Base-by-base conservation (phyloP, 108 stramenopile genomes). In the Discostella stelligeroides region DNA sequence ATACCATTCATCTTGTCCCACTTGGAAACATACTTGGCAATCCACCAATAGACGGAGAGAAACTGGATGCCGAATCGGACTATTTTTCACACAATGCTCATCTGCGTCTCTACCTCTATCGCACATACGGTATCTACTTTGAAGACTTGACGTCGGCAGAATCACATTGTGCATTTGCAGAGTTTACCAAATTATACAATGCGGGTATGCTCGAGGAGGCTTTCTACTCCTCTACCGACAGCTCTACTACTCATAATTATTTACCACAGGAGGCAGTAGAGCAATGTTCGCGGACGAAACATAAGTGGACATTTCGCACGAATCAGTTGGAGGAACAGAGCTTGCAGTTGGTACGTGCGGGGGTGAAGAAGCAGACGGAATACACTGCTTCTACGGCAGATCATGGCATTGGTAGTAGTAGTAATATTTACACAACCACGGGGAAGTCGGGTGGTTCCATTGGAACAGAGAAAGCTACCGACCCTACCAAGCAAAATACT, bases 21-120 rank as follows among this genome's bases (percentile, higher is more conserved):
- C 41, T 78, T n/a, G 76, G 76, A 39, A 12, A 59, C 28, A 70
- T 70, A 15, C 14, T 46, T 5, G 9, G n/a, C 12, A 15, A 75
- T 7, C 34, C 81, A 14, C 81, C 81, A 21, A 7, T 18, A n/a
- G n/a, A n/a, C n/a, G n/a, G n/a, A 11, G 63, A 72, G 25, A 11
- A 14, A 43, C 63, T 94, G 28, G 81, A 91, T 60, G 70, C 88
- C 20, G 88, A 88, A 42, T 70, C 73, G 41, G 81, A 91, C 50
- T 94, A 91, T 61, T 94, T 87, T 69, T 80, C 86, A 25, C 89
- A 75, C 60, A 89, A 91, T 72, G 65, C 84, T 3, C 87, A 94
- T 59, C 84, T 91, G 6, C 88, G 86, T 72, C 79, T 91, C 0
- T 94, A 85, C 48, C 70, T 94, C 28, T 91, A 84, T 63, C 81